A percentile compares a stretch with the other conserved stretches of the same genome.
phyloP scores from a whole-genome alignment of 192 early-diverging fungal genomes.

The Coemansia sp. region DNA sequence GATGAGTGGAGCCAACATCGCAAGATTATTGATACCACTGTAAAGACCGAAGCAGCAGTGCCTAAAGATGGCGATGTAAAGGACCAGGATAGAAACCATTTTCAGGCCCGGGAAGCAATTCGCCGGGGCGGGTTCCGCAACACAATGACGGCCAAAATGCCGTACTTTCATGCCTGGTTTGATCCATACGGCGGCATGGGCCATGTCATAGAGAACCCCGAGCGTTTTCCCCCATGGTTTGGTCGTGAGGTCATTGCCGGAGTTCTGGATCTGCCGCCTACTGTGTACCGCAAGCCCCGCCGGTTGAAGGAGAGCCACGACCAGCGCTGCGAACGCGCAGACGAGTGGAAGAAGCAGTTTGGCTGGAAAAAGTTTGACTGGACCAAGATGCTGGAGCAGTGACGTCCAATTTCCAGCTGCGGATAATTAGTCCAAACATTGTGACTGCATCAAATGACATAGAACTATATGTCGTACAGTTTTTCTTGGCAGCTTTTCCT shows the following conservation, averaged over 20 bases:
- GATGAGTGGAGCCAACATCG: conserved; percentile 91
- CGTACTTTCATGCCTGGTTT: conserved; percentile 98
- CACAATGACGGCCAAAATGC: conserved; percentile 73
- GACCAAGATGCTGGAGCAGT: conserved; percentile 58
- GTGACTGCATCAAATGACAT: not conserved
- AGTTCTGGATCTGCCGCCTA: conserved; percentile 76
- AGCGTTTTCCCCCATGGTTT: conserved; percentile 83
- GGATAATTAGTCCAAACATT: too few relatives aligned
- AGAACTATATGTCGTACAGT: not conserved
- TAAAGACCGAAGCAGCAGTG: conserved; percentile 47
- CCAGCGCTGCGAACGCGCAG: conserved; percentile 50
- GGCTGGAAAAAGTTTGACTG: conserved; percentile 83
- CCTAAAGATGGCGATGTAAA: conserved; percentile 23
- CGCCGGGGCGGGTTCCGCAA: conserved; percentile 68
- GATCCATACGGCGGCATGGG: conserved; percentile 84
- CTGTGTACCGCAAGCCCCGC: conserved; percentile 70
- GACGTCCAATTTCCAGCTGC: not conserved
- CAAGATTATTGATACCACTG: conserved; percentile 71
- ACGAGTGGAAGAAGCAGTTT: conserved; percentile 58
- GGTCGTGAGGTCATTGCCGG: conserved; percentile 84
- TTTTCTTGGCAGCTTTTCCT: not conserved
- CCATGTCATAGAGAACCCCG: conserved; percentile 91
- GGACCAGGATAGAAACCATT: conserved; percentile 38
- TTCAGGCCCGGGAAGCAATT: conserved; percentile 12
- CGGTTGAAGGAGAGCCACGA: conserved; percentile 54